A percentile compares a stretch with the other conserved stretches of the same genome.
phyloP scores from a whole-genome alignment of 1,284 basidiomycete species.

The Cryptococcus sp. region DNA sequence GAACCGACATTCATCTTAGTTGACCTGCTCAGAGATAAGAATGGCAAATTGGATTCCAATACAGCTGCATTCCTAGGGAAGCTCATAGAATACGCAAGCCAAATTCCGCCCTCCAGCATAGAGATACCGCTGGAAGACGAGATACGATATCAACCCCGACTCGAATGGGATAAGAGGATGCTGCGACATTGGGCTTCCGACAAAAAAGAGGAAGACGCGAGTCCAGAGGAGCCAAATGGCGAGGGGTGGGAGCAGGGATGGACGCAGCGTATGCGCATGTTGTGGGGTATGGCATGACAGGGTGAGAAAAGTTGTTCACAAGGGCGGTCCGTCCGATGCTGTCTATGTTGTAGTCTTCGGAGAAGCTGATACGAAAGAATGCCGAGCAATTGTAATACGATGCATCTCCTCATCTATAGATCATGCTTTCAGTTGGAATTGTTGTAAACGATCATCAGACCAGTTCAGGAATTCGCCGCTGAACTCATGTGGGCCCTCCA shows the following conservation, averaged over 20 bases:
- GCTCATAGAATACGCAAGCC: constrained; percentile 23
- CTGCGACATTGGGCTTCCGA: constrained; percentile 23
- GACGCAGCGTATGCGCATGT: constrained; percentile 29
- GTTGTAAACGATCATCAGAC: constrained; percentile 47
- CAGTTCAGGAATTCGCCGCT: constrained; percentile 59
- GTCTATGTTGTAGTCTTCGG: not conserved
- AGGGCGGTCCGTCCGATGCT: not conserved
- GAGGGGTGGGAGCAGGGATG: constrained; percentile 37
- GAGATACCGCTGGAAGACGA: constrained; percentile 34
- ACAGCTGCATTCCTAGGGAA: constrained; percentile 17
- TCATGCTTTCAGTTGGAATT: constrained; percentile 1
- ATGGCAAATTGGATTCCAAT: constrained; percentile 1
- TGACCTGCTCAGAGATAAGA: constrained; percentile 5
- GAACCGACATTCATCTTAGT: constrained; percentile 38
- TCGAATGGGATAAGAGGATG: constrained; percentile 34
- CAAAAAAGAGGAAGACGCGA: not conserved
- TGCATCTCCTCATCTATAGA: not conserved
- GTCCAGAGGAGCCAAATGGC: constrained; percentile 23
- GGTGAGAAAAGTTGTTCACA: not conserved
- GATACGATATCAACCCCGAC: constrained; percentile 19
- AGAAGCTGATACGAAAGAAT: not conserved
- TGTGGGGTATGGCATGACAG: constrained; percentile 29
- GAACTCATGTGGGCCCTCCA: constrained; percentile 42
- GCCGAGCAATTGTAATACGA: not conserved
- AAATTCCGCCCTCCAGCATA: constrained; percentile 23